These are phyloP conservation scores for Hordeum marinum DNA, from an alignment of 176 grass and related monocot genomes.

Conservation along the genomic window DNA sequence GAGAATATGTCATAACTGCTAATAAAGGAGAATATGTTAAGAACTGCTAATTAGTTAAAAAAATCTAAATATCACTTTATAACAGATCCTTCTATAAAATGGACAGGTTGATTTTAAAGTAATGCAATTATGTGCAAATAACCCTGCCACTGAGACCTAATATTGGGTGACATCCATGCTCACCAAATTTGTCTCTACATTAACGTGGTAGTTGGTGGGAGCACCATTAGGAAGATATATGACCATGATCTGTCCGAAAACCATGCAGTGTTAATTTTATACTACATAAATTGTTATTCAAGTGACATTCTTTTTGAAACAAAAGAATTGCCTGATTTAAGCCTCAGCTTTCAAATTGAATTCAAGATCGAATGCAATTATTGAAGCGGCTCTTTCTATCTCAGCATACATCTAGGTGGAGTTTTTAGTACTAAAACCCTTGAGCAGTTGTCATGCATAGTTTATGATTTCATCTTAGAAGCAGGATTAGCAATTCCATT, in stretches of 20 bases:
- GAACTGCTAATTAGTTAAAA: neutral
- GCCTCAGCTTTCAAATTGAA: neutral
- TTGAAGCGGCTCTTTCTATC: neutral
- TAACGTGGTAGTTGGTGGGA: neutral
- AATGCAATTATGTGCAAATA: neutral
- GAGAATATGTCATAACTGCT: neutral
- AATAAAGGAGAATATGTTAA: neutral
- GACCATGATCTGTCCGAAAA: neutral
- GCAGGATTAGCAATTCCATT: neutral
- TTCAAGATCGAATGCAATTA: neutral
- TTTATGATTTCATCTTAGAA: constrained; percentile 18
- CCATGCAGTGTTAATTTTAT: neutral
- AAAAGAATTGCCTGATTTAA: constrained; percentile 3
- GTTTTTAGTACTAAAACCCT: neutral
- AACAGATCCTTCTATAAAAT: neutral
- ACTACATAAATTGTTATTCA: neutral
- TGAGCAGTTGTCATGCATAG: neutral
- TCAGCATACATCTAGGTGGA: neutral
- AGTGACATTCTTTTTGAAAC: neutral
- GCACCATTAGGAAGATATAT: neutral
- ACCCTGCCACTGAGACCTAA: neutral
- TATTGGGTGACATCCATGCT: neutral
- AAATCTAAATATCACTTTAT: neutral
- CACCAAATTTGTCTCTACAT: neutral
- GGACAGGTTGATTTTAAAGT: neutral